Conservation (phyloP, 2,329 filamentous ascomycete genomes). For the Colletotrichum sp. region DNA sequence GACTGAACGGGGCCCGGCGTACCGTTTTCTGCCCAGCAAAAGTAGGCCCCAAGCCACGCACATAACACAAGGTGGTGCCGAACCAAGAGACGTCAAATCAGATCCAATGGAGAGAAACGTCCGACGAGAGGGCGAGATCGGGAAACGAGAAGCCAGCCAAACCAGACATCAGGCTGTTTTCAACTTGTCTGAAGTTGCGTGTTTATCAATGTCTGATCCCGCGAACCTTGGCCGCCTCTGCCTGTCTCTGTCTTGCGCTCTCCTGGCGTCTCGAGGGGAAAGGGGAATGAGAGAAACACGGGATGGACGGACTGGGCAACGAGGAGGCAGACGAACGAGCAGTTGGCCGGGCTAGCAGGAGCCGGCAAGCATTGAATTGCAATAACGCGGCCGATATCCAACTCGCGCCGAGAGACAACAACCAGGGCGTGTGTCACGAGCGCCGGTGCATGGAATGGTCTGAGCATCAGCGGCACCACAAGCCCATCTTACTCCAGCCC, state of each 20-base stretch:
- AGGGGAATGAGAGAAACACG: neutral
- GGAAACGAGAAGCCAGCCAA: neutral
- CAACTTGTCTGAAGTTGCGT: slow-evolving; percentile 3
- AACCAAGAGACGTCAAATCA: neutral
- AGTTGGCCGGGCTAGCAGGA: neutral
- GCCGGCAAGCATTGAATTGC: neutral
- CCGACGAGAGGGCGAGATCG: neutral
- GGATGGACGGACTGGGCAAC: neutral
- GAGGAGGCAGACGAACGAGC: neutral
- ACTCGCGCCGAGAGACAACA: neutral
- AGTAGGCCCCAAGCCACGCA: neutral
- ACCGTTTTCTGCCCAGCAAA: neutral
- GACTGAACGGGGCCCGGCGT: neutral
- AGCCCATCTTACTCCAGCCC: slow-evolving; percentile 3
- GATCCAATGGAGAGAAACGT: neutral
- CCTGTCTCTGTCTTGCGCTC: neutral
- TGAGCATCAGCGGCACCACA: slow-evolving; percentile 18
- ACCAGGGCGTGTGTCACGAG: neutral
- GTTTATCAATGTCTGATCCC: neutral
- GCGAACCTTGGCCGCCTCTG: neutral
- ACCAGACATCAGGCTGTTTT: slow-evolving; percentile 2
- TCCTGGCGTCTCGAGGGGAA: neutral
- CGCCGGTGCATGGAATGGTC: slow-evolving; percentile 3
- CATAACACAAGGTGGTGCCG: neutral
- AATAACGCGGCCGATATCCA: neutral